Conservation (phyloP, 352 stramenopile genomes). For the Proteromonas lacertae region DNA sequence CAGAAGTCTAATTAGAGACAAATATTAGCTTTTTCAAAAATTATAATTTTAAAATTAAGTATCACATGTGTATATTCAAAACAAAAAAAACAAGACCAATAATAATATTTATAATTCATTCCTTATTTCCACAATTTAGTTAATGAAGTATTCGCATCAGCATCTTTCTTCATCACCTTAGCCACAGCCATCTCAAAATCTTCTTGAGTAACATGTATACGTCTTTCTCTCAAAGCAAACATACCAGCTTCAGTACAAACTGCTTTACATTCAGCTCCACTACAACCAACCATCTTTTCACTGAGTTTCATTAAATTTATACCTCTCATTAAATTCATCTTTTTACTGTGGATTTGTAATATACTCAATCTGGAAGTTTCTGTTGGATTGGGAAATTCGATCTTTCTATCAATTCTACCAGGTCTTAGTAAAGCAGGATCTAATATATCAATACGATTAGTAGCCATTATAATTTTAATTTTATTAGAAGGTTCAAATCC, state of each 20-base stretch:
- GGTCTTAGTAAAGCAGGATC: no score
- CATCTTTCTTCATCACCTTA: constrained; percentile 99
- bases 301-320: constrained; percentile 91
- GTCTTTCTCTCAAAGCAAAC: constrained; percentile 91
- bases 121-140: constrained; percentile 97
- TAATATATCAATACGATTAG: no score
- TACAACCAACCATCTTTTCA: constrained; percentile 85
- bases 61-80: no score
- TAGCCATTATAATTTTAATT: no score
- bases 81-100: no score
- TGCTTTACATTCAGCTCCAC: constrained; percentile 90
- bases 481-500: constrained; percentile 85
- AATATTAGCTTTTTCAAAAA: no score
- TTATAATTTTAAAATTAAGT: no score
- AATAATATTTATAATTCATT: no score
- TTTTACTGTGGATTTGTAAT: constrained; percentile 87
- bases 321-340: constrained; percentile 93
- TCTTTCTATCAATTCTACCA: constrained; percentile 91
- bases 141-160: constrained; percentile 79
- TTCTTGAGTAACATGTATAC: constrained; percentile 97
- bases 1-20: no score
- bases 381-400: constrained; percentile 95
- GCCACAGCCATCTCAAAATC: constrained; percentile 99
- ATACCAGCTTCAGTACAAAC: constrained; percentile 97
- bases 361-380: constrained; percentile 47